Percentiles rank a stretch among this genome's conserved stretches.
Conservation (phyloP, 2,329 filamentous ascomycete species). For the Alternaria conjuncta region DNA sequence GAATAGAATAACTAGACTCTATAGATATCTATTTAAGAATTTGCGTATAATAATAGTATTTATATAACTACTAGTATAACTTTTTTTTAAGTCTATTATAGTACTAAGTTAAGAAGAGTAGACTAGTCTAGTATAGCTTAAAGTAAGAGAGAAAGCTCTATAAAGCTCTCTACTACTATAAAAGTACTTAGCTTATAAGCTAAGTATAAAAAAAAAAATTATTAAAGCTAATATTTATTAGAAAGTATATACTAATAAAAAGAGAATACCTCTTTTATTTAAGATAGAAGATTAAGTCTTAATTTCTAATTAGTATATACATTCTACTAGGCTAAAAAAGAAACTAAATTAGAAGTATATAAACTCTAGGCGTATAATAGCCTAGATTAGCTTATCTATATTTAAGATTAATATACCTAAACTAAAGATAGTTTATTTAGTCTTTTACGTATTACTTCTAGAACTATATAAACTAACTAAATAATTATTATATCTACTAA, state of each 20-base stretch:
- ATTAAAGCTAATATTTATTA: neutral
- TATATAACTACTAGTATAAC: neutral
- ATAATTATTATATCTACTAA: neutral
- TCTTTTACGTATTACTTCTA: neutral
- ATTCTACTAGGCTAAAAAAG: neutral
- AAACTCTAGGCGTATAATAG: neutral
- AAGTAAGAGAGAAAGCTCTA: neutral
- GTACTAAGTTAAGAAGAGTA: neutral
- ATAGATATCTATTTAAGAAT: neutral
- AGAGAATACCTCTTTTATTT: neutral
- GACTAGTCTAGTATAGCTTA: neutral
- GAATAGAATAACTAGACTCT: neutral
- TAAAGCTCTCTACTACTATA: neutral
- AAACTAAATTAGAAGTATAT: neutral
- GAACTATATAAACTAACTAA: neutral
- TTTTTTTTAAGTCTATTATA: neutral
- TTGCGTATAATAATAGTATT: neutral
- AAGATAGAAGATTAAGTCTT: neutral
- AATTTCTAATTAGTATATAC: neutral
- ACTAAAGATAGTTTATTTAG: neutral
- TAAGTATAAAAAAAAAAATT: neutral
- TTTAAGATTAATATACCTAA: neutral
- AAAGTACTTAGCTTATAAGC: neutral
- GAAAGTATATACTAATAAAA: neutral
- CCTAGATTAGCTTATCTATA: neutral